Percentiles rank a stretch among this genome's conserved stretches.
Conservation (phyloP, 2,329 filamentous ascomycete species). For the Colletotrichum orchidophilum region DNA sequence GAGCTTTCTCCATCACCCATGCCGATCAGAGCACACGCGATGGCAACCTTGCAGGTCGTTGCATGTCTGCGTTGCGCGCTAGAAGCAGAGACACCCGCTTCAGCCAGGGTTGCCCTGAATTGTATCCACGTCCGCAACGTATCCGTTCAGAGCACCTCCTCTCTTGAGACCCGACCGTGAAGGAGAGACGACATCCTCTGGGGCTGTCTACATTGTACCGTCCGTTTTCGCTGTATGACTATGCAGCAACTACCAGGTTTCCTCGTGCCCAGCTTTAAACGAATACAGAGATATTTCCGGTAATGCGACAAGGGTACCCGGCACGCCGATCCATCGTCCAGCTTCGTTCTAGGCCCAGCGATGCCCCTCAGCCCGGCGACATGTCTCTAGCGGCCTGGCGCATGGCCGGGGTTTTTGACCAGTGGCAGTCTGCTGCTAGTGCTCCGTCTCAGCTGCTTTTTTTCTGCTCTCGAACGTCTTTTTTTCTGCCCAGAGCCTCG, state of each 20-base stretch:
- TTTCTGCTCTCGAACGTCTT: not conserved
- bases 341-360: constrained; percentile 25
- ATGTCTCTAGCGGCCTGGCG: constrained; percentile 10
- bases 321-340: constrained; percentile 26
- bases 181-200: not conserved
- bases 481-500: constrained; percentile 25
- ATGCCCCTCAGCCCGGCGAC: constrained; percentile 9
- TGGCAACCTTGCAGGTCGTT: constrained; percentile 5
- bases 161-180: not conserved
- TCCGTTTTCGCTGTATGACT: not conserved
- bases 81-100: not conserved
- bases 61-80: not conserved
- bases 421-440: not conserved
- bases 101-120: not conserved
- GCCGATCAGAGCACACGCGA: not conserved
- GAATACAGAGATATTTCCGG: not conserved
- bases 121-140: not conserved
- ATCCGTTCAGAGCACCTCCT: not conserved
- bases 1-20: not conserved
- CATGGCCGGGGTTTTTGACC: constrained; percentile 2
- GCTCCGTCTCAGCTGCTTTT: not conserved
- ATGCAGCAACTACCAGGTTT: not conserved
- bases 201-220: not conserved
- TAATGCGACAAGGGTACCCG: constrained; percentile 18
- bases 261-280: not conserved